phyloP scores from a whole-genome alignment of 352 stramenopile genomes.

The Pythium apleroticum region DNA sequence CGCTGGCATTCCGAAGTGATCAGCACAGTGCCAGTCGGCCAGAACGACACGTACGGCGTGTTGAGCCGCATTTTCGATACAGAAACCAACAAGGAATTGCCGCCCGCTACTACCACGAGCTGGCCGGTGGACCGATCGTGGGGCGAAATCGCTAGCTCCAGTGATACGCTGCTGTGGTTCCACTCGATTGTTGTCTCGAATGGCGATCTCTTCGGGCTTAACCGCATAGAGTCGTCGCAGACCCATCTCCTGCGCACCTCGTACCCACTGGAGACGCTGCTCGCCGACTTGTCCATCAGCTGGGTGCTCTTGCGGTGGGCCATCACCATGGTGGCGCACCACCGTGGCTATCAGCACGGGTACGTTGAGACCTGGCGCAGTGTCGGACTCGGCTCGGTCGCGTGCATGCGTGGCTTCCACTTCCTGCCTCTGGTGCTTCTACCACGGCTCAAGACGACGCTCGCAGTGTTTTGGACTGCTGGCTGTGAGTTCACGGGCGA shows the following conservation, averaged over 20 bases:
- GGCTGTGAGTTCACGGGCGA: conserved; percentile 41
- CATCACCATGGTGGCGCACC: conserved; percentile 27
- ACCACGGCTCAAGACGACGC: conserved; percentile 36
- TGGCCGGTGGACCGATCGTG: conserved; percentile 9
- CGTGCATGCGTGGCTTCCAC: conserved; percentile 40
- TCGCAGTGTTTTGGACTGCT: conserved; percentile 44
- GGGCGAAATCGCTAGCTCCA: conserved; percentile 1
- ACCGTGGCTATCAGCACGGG: conserved; percentile 10
- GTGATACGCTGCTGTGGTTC: conserved; percentile 17
- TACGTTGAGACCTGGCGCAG: conserved; percentile 26
- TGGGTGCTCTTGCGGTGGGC: conserved; percentile 35
- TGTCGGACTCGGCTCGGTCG: conserved; percentile 35
- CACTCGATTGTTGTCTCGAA: conserved; percentile 26
- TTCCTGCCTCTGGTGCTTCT: conserved; percentile 41
- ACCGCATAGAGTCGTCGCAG: conserved; percentile 5
- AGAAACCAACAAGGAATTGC: conserved; percentile 14
- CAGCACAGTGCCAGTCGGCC: conserved; percentile 13
- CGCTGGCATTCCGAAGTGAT: conserved; percentile 35
- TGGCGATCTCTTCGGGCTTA: conserved; percentile 24
- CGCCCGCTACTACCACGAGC: not conserved
- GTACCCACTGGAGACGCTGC: conserved; percentile 36
- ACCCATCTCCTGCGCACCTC: conserved; percentile 20
- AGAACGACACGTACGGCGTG: conserved; percentile 9
- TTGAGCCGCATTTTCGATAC: conserved; percentile 29
- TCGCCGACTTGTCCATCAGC: conserved; percentile 32